phyloP scores from a whole-genome alignment of 2,329 filamentous ascomycete genomes.

The Xylariaceae sp. region DNA sequence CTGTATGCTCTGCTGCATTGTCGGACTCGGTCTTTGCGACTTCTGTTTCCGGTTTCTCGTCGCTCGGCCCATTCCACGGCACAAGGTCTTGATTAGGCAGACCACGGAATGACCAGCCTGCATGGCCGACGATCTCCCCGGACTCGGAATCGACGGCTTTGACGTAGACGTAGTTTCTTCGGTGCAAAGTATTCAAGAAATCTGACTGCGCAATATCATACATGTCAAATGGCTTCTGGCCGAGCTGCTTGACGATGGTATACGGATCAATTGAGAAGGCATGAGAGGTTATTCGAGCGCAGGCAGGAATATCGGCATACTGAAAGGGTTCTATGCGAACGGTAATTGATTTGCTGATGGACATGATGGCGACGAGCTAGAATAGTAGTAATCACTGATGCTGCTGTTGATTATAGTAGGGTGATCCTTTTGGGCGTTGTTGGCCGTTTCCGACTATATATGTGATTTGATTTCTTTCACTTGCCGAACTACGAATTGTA shows the following conservation, averaged over 20 bases:
- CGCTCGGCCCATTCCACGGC: neutral
- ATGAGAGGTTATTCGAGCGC: constrained; percentile 13
- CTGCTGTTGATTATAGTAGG: no score
- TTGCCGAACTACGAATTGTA: no score
- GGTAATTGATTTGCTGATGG: constrained; percentile 5
- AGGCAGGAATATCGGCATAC: constrained; percentile 11
- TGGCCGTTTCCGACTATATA: no score
- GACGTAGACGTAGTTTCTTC: constrained; percentile 13
- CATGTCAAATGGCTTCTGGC: constrained; percentile 17
- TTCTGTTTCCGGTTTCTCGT: neutral
- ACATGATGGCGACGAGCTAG: neutral
- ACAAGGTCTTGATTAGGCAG: constrained; percentile 1
- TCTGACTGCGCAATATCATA: constrained; percentile 10
- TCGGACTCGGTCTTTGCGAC: neutral
- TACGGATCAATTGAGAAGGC: constrained; percentile 18
- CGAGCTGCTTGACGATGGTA: constrained; percentile 18
- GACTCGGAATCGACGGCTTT: constrained; percentile 17
- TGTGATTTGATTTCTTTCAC: no score
- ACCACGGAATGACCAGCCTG: constrained; percentile 14
- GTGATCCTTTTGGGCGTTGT: no score
- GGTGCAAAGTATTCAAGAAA: constrained; percentile 9
- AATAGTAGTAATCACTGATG: no score
- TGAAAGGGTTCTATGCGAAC: constrained; percentile 16
- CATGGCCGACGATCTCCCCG: constrained; percentile 16
- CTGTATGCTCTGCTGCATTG: neutral